Conservation (phyloP, 2,329 filamentous ascomycete species). For the Emericellopsis cladophorae region DNA sequence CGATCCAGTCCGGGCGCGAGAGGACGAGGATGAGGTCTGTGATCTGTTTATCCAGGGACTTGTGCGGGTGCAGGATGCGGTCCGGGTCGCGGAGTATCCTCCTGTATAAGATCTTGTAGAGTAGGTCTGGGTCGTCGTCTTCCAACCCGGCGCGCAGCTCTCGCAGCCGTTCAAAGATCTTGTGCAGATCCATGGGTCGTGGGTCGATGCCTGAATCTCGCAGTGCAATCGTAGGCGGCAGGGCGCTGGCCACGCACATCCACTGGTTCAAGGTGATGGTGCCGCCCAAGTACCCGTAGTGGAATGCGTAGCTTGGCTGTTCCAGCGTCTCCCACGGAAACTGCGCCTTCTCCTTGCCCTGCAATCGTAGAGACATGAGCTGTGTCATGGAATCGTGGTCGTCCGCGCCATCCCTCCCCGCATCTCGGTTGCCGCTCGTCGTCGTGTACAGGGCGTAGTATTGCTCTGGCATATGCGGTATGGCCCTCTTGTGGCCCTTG, state of each 20-base stretch:
- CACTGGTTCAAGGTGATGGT: constrained; percentile 63
- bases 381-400: constrained; percentile 43
- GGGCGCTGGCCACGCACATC: constrained; percentile 43
- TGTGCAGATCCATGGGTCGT: constrained; percentile 45
- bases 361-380: constrained; percentile 41
- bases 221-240: constrained; percentile 42
- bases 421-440: constrained; percentile 26
- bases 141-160: constrained; percentile 44
- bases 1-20: constrained; percentile 56
- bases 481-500: constrained; percentile 37
- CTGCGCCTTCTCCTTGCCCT: constrained; percentile 25
- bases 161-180: constrained; percentile 45
- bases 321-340: constrained; percentile 61
- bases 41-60: constrained; percentile 57
- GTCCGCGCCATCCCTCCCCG: constrained; percentile 33
- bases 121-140: constrained; percentile 42
- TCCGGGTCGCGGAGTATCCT: constrained; percentile 57
- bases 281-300: constrained; percentile 52
- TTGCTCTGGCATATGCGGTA: constrained; percentile 41
- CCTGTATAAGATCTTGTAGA: constrained; percentile 54
- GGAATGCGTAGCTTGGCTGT: constrained; percentile 59
- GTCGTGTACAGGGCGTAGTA: constrained; percentile 45
- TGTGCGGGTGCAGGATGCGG: constrained; percentile 45
- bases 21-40: constrained; percentile 58
- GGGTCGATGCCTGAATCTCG: constrained; percentile 44